Conservation (phyloP, 78 protist genomes). For the Diacronema lutheri region DNA sequence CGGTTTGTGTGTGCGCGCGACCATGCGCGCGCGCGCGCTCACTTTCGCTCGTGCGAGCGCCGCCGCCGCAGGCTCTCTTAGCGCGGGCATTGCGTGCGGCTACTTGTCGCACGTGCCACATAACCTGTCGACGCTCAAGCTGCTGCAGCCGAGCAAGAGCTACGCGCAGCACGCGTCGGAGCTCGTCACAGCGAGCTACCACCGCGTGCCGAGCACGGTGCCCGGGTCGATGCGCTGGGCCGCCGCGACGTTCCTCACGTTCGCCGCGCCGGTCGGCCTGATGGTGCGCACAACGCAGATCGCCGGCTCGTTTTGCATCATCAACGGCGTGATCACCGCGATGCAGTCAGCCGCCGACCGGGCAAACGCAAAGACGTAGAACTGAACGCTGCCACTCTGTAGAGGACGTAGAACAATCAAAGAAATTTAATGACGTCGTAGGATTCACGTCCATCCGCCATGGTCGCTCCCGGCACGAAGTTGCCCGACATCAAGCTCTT, state of each 20-base stretch:
- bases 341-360: too few species aligned
- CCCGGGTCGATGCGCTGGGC: too few species aligned
- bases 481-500: too few species aligned
- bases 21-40: too few species aligned
- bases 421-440: too few species aligned
- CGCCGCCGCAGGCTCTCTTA: conserved; percentile 16
- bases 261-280: too few species aligned
- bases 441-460: too few species aligned
- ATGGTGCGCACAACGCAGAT: conserved; percentile 28
- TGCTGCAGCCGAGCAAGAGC: conserved; percentile 42
- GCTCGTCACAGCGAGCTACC: background rate
- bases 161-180: conserved; percentile 21
- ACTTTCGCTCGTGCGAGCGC: background rate
- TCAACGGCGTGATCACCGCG: conserved; percentile 65
- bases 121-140: conserved; percentile 57
- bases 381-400: too few species aligned
- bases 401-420: too few species aligned
- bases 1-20: background rate
- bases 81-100: conserved; percentile 39
- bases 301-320: conserved; percentile 59
- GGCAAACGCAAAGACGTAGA: too few species aligned
- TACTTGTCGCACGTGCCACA: conserved; percentile 69
- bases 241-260: too few species aligned
- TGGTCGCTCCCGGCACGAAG: too few species aligned
- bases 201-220: conserved; percentile 10